A percentile compares a stretch with the other conserved stretches of the same genome.
phyloP scores from a whole-genome alignment of 257 asterid genomes.

The Marsdenia floribunda region DNA sequence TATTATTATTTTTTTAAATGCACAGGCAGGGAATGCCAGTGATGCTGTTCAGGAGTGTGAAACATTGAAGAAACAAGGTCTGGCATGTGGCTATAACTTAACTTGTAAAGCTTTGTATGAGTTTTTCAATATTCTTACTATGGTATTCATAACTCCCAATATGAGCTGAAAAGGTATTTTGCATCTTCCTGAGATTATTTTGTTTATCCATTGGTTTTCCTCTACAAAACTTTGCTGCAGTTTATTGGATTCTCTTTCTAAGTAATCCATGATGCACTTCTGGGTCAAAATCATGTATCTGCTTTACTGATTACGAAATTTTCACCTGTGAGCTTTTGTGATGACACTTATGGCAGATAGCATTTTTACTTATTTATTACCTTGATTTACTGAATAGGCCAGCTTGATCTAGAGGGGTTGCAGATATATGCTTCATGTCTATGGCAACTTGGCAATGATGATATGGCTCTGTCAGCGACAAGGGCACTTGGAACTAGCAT shows the following conservation, averaged over 20 bases:
- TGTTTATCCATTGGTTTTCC: not conserved
- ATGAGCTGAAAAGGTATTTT: not conserved
- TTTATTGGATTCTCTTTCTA: not conserved
- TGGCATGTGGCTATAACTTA: conserved; percentile 16
- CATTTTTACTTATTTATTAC: not conserved
- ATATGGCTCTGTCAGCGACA: conserved; percentile 57
- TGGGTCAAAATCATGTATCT: not conserved
- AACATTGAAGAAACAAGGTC: conserved; percentile 63
- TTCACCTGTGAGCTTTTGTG: not conserved
- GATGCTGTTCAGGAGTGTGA: conserved; percentile 82
- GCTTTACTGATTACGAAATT: not conserved
- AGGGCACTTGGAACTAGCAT: conserved; percentile 60
- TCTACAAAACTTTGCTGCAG: not conserved
- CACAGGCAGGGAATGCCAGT: conserved; percentile 66
- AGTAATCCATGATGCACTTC: not conserved
- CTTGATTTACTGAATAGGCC: conserved; percentile 55
- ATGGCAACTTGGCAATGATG: conserved; percentile 76
- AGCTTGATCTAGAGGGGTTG: conserved; percentile 60
- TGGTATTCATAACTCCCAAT: not conserved
- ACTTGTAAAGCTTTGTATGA: not conserved
- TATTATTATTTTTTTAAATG: conserved; percentile 16
- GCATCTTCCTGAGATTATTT: not conserved
- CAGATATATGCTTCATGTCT: conserved; percentile 79
- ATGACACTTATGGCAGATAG: not conserved
- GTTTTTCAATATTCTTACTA: not conserved